These are phyloP conservation scores for Boechera stricta DNA, from an alignment of 345 rosid genomes.

Conservation along the genomic window DNA sequence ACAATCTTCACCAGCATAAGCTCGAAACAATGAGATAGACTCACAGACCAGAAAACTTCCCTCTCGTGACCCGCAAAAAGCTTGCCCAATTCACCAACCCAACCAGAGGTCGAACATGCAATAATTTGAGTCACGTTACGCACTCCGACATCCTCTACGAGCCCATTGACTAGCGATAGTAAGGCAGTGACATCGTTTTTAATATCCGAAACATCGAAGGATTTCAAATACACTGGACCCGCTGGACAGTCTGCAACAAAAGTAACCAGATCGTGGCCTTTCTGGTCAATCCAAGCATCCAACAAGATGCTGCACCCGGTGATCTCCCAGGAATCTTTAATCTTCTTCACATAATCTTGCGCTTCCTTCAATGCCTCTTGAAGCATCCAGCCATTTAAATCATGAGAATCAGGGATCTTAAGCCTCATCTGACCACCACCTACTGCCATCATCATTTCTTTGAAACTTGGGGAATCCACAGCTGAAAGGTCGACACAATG, in stretches of 20 bases:
- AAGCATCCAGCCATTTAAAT: slow-evolving; percentile 52
- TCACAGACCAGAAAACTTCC: slow-evolving; percentile 60
- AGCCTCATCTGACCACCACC: slow-evolving; percentile 23
- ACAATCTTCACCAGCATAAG: slow-evolving; percentile 57
- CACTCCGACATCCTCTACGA: slow-evolving; percentile 56
- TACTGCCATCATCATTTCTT: slow-evolving; percentile 44
- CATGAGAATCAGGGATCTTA: slow-evolving; percentile 44
- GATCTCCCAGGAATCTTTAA: slow-evolving; percentile 59
- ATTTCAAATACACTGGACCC: slow-evolving; percentile 59
- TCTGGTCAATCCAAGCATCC: slow-evolving; percentile 65
- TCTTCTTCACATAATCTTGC: slow-evolving; percentile 46
- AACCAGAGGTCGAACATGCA: slow-evolving; percentile 53
- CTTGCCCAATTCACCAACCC: slow-evolving; percentile 57
- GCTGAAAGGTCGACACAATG: slow-evolving; percentile 50
- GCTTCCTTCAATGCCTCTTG: slow-evolving; percentile 49
- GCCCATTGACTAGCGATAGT: slow-evolving; percentile 47
- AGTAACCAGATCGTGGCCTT: slow-evolving; percentile 55
- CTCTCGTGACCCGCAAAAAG: slow-evolving; percentile 43
- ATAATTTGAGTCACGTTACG: slow-evolving; percentile 62
- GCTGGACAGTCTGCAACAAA: slow-evolving; percentile 61
- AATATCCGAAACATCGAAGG: slow-evolving; percentile 50
- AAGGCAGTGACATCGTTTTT: slow-evolving; percentile 41
- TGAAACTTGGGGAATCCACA: slow-evolving; percentile 51
- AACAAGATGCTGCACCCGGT: slow-evolving; percentile 72
- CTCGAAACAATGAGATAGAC: slow-evolving; percentile 65